Conservation (phyloP, 805 yeast species). For the Candida qinlingensis region DNA sequence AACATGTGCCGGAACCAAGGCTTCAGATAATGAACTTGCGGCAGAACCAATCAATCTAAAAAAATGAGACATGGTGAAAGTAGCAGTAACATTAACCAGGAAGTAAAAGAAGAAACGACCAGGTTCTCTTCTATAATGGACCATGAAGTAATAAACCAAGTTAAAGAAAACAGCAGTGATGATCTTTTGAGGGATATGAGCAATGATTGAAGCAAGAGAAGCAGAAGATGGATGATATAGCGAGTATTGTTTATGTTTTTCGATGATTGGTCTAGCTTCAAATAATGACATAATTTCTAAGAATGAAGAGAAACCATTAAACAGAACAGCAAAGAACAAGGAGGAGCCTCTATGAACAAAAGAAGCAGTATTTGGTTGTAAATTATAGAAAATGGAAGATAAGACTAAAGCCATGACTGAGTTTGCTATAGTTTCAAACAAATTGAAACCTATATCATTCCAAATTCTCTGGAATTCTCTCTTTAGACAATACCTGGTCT, state of each 20-base stretch:
- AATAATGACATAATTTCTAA: constrained; percentile 49
- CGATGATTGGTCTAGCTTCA: constrained; percentile 54
- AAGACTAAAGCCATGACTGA: constrained; percentile 46
- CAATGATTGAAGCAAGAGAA: constrained; percentile 54
- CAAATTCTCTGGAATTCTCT: constrained; percentile 42
- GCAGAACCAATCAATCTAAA: constrained; percentile 48
- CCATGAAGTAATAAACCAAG: constrained; percentile 51
- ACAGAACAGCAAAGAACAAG: constrained; percentile 57
- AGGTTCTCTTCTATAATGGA: constrained; percentile 41
- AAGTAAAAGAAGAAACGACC: constrained; percentile 51
- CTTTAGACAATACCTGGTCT: constrained; percentile 37
- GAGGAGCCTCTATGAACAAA: constrained; percentile 53
- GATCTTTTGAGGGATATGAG: constrained; percentile 60
- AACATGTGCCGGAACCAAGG: constrained; percentile 52
- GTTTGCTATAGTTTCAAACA: constrained; percentile 37
- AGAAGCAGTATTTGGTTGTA: constrained; percentile 36
- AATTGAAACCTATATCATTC: constrained; percentile 43
- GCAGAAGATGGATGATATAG: constrained; percentile 73
- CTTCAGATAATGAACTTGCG: constrained; percentile 39
- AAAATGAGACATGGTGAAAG: constrained; percentile 47
- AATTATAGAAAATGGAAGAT: constrained; percentile 51
- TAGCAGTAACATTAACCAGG: constrained; percentile 35
- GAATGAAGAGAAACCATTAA: constrained; percentile 52
- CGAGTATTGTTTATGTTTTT: constrained; percentile 67
- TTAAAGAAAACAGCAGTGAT: constrained; percentile 39